These are phyloP conservation scores for Corymbia citriodora DNA, from an alignment of 441 rosid species.

Conservation along the genomic window DNA sequence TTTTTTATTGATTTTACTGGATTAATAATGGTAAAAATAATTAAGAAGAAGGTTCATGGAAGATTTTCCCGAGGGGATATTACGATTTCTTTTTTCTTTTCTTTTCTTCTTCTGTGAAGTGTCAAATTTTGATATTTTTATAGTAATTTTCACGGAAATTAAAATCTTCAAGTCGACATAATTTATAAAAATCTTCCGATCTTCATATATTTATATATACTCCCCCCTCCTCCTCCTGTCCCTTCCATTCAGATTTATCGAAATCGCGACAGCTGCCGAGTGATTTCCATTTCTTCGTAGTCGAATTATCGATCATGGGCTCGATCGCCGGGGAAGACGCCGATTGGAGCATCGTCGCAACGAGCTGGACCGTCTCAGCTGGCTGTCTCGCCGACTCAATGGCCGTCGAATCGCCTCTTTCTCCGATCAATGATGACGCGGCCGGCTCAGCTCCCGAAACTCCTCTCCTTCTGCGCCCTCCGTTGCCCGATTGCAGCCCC, in stretches of 20 bases:
- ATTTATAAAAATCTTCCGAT: neutral
- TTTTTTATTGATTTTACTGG: neutral
- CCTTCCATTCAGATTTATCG: too few relatives aligned
- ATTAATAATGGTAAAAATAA: neutral
- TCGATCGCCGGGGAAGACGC: neutral
- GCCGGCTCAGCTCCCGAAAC: slow-evolving; percentile 19
- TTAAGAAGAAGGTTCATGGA: neutral
- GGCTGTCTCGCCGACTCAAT: slow-evolving; percentile 48
- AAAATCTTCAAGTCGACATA: neutral
- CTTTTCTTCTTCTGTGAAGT: neutral
- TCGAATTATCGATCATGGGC: slow-evolving; percentile 13
- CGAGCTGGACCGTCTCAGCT: slow-evolving; percentile 51
- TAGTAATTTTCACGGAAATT: neutral
- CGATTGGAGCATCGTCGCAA: slow-evolving; percentile 11
- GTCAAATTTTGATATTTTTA: neutral
- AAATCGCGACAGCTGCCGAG: neutral
- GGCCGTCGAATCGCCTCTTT: slow-evolving; percentile 54
- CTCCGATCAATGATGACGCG: slow-evolving; percentile 18
- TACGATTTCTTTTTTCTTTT: neutral
- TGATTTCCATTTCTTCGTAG: neutral
- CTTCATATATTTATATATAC: neutral
- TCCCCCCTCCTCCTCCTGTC: too few relatives aligned
- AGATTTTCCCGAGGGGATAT: neutral
- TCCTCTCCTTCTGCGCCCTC: slow-evolving; percentile 46
- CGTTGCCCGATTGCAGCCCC: slow-evolving; percentile 36